Conservation (phyloP, 306 rosid species). For the Prunus dulcis region DNA sequence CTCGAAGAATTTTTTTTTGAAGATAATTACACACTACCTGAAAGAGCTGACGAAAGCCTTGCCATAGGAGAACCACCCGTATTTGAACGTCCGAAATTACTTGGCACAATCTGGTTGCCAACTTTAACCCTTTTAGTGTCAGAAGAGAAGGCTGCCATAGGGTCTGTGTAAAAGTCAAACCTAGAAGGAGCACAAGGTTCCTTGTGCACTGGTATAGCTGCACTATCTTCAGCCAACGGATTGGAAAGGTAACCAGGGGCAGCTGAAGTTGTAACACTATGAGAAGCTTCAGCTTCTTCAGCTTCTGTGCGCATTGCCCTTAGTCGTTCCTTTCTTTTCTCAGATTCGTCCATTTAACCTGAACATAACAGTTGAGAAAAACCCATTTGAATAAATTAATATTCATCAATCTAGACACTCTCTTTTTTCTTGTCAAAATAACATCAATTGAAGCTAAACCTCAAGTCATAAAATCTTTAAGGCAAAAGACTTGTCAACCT, state of each 20-base stretch:
- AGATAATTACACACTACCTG: slow-evolving; percentile 35
- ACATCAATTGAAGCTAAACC: background rate
- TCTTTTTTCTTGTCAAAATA: background rate
- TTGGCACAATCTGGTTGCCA: slow-evolving; percentile 25
- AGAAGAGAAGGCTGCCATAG: slow-evolving; percentile 78
- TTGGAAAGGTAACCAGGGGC: slow-evolving; percentile 56
- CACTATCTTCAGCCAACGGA: slow-evolving; percentile 59
- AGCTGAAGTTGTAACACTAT: slow-evolving; percentile 19
- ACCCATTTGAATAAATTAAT: background rate
- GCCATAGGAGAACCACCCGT: slow-evolving; percentile 27
- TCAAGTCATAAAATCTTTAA: background rate
- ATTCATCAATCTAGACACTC: background rate
- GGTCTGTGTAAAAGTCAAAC: slow-evolving; percentile 87
- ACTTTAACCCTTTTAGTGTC: slow-evolving; percentile 37
- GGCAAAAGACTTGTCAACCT: background rate
- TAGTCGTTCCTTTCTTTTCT: slow-evolving; percentile 71
- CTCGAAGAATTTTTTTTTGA: background rate
- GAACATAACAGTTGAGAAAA: background rate
- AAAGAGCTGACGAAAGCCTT: slow-evolving; percentile 34
- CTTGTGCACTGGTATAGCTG: slow-evolving; percentile 17
- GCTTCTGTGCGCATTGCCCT: slow-evolving; percentile 76
- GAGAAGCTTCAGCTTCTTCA: slow-evolving; percentile 43
- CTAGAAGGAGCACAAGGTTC: slow-evolving; percentile 50
- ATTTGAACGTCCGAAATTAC: slow-evolving; percentile 37
- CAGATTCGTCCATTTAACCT: slow-evolving; percentile 78